A percentile compares a stretch with the other conserved stretches of the same genome.
phyloP scores from a whole-genome alignment of 2,329 filamentous ascomycete genomes.

The Colletotrichum cereale region DNA sequence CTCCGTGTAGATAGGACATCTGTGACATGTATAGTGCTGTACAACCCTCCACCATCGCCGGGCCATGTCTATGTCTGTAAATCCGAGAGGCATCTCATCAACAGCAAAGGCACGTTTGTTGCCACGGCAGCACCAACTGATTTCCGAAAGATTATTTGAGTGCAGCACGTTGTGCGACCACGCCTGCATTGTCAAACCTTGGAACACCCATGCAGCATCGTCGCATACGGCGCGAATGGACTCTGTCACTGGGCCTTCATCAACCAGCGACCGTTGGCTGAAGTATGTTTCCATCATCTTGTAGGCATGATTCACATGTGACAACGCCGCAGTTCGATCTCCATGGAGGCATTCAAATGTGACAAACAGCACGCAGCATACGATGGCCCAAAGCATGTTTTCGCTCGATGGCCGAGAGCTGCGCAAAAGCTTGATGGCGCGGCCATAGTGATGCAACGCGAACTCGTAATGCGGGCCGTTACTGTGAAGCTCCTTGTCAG shows the following conservation, averaged over 20 bases:
- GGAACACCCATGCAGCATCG: constrained; percentile 36
- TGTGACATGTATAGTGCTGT: constrained; percentile 53
- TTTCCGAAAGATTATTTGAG: constrained; percentile 1
- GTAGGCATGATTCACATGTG: constrained; percentile 54
- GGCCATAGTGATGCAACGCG: constrained; percentile 55
- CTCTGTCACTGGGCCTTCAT: constrained; percentile 4
- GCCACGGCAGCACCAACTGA: constrained; percentile 39
- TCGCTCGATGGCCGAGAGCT: constrained; percentile 51
- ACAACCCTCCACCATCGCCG: constrained; percentile 54
- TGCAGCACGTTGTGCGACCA: constrained; percentile 35
- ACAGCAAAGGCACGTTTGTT: constrained; percentile 48
- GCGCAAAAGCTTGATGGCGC: constrained; percentile 55
- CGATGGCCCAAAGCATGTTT: constrained; percentile 53
- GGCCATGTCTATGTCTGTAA: constrained; percentile 49
- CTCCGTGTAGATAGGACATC: constrained; percentile 51
- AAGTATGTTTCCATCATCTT: constrained; percentile 39
- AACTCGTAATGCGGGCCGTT: constrained; percentile 49
- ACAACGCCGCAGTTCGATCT: constrained; percentile 55
- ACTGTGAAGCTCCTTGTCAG: background rate
- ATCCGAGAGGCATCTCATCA: constrained; percentile 50
- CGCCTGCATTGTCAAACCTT: constrained; percentile 35
- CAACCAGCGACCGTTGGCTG: background rate
- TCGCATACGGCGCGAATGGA: constrained; percentile 31
- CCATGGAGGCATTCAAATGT: constrained; percentile 57
- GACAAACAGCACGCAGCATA: constrained; percentile 56